Evolutionary conservation across 2,329 filamentous ascomycete genomes (phyloP), one percentile per base, ranked within the genome.

Genomic region (Hirsutella minnesotensis): DNA sequence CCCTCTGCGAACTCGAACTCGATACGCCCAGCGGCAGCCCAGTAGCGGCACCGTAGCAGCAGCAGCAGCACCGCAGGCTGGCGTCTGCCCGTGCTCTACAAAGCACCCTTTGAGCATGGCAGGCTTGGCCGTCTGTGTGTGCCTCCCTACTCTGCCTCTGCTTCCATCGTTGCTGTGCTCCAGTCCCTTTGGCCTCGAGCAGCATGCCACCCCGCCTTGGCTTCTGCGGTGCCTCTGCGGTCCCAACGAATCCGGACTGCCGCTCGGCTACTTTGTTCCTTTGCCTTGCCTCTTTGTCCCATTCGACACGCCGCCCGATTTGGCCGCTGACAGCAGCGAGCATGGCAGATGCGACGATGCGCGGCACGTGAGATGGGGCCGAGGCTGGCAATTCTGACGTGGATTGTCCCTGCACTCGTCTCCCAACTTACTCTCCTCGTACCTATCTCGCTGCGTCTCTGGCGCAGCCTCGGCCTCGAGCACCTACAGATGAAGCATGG

Each of bases 311-410:
- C 8, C 31, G 31, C 31, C 31, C 33, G 33, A 35, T 35, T 35
- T 35, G 33, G 33, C 16, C 16, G 33, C 33, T 35, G 42, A 38
- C 19, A 16, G 35, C 24, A 15, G n/a, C 18, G 18, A 16, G 10
- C n/a, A 37, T 13, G 18, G 36, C 35, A 35, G 27, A 24, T 34
- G 38, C 29, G 22, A 40, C 37, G 31, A 37, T 8, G 42, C 42
- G n/a, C 38, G 38, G 38, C 42, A 43, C 42, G 42, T 43, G 37
- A 35, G 38, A 3, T 31, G 22, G 39, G 31, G 39, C 33, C 40
- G 40, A 41, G 27, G 30, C 42, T 20, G 21, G n/a, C n/a, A 19
- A 18, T 18, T 21, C 42, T 39, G 42, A 35, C 37, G 41, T 39
- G 41, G 38, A 39, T 27, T 27, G 7, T 27, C 24, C 24, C 37